Conservation (phyloP, 257 asterid species). For the Haberlea rhodopensis region DNA sequence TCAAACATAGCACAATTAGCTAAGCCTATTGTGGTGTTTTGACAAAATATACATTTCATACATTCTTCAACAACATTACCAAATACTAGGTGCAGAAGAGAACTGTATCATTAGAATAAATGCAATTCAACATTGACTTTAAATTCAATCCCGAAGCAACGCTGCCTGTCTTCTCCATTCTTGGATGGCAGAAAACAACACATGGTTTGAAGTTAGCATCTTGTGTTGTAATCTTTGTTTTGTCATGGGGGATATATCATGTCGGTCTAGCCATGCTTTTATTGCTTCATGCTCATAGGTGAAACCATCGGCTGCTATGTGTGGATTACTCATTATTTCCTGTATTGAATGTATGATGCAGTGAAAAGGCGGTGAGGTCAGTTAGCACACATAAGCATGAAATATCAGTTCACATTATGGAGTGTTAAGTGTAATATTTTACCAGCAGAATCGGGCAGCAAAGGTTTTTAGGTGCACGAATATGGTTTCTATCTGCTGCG, state of each 20-base stretch:
- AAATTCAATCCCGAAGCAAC: constrained; percentile 6
- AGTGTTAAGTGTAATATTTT: constrained; percentile 11
- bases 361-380: too few relatives aligned
- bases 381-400: too few relatives aligned
- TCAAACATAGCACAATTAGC: neutral
- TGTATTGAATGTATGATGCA: constrained; percentile 28
- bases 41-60: constrained; percentile 3
- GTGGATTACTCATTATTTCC: constrained; percentile 87
- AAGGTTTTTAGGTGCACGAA: constrained; percentile 54
- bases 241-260: constrained; percentile 68
- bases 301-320: constrained; percentile 85
- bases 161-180: constrained; percentile 49
- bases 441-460: constrained; percentile 92
- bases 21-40: constrained; percentile 1
- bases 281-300: constrained; percentile 78
- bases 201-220: constrained; percentile 63
- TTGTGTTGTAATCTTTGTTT: constrained; percentile 47
- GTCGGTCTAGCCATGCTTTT: constrained; percentile 57
- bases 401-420: neutral
- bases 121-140: neutral
- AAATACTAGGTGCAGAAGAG: neutral
- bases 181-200: constrained; percentile 61
- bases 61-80: constrained; percentile 2
- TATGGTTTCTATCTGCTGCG: constrained; percentile 27
- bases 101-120: neutral